A percentile compares a stretch with the other conserved stretches of the same genome.
Conservation (phyloP, 805 yeast genomes). For the Priceomyces carsonii region DNA sequence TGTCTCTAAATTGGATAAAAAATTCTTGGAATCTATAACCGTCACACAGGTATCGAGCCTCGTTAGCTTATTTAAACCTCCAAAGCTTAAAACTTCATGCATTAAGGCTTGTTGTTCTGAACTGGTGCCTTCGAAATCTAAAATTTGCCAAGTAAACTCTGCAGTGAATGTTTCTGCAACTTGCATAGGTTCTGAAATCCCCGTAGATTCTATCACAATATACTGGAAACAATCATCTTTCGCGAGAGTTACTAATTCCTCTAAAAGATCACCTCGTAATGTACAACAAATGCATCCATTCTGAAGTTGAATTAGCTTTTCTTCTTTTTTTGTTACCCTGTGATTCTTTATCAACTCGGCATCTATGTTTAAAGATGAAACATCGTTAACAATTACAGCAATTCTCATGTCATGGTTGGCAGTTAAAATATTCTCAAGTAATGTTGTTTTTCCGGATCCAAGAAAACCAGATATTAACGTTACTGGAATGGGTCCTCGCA, state of each 20-base stretch:
- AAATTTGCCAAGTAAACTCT: conserved; percentile 38
- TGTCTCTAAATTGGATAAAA: conserved; percentile 43
- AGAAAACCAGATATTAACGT: conserved; percentile 49
- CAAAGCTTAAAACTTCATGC: conserved; percentile 29
- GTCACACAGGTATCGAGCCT: conserved; percentile 48
- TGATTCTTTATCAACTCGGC: conserved; percentile 41
- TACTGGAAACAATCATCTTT: conserved; percentile 37
- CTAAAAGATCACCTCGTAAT: conserved; percentile 46
- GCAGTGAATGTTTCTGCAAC: conserved; percentile 50
- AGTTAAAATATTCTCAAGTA: conserved; percentile 43
- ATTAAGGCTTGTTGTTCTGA: conserved; percentile 19
- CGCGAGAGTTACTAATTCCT: conserved; percentile 40
- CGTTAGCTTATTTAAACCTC: conserved; percentile 42
- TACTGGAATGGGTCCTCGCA: conserved; percentile 40
- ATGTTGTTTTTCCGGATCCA: conserved; percentile 49
- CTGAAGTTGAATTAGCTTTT: conserved; percentile 45
- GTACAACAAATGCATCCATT: conserved; percentile 54
- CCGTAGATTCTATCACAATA: conserved; percentile 48
- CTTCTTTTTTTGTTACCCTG: conserved; percentile 40
- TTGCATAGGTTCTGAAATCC: conserved; percentile 52
- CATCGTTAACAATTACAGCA: conserved; percentile 49
- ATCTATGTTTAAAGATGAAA: conserved; percentile 45
- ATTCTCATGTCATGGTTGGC: conserved; percentile 40
- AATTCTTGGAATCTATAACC: conserved; percentile 45
- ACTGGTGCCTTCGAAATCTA: conserved; percentile 22